phyloP scores from a whole-genome alignment of 2,329 filamentous ascomycete genomes.

The Hypoxylon sp. region DNA sequence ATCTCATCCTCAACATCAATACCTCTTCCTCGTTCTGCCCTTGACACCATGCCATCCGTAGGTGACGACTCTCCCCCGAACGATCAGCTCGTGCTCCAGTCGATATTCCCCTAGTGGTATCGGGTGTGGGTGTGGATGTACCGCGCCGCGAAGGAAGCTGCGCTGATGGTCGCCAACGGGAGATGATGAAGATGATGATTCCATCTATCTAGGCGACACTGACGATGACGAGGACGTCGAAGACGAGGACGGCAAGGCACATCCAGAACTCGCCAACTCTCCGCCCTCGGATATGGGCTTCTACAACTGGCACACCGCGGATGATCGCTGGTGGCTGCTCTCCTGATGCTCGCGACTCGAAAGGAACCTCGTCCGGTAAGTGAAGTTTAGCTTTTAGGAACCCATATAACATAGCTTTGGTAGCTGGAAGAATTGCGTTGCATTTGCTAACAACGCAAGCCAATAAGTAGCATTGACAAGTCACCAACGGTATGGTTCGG shows the following conservation, averaged over 20 bases:
- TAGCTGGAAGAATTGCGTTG: neutral
- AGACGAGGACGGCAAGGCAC: neutral
- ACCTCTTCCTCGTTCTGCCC: too few relatives aligned
- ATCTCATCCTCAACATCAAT: neutral
- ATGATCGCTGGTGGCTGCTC: constrained; percentile 16
- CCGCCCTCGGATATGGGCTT: neutral
- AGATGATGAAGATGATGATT: neutral
- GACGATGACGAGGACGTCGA: neutral
- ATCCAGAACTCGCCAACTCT: constrained; percentile 3
- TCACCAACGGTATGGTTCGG: neutral
- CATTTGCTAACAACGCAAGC: neutral
- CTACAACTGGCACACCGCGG: neutral
- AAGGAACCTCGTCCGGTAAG: neutral
- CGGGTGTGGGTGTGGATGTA: neutral
- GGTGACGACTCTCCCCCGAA: neutral
- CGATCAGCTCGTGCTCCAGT: neutral
- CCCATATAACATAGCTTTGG: neutral
- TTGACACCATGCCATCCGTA: neutral
- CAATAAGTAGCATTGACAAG: neutral
- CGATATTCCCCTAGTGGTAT: constrained; percentile 16
- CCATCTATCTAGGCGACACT: neutral
- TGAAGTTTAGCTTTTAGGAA: neutral
- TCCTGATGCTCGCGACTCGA: neutral
- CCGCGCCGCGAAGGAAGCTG: neutral
- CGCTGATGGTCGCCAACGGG: neutral